A percentile compares a stretch with the other conserved stretches of the same genome.
These are phyloP conservation scores for Calonectria pseudoturangicola DNA, from an alignment of 2,329 filamentous ascomycete genomes.

Conservation along the genomic window DNA sequence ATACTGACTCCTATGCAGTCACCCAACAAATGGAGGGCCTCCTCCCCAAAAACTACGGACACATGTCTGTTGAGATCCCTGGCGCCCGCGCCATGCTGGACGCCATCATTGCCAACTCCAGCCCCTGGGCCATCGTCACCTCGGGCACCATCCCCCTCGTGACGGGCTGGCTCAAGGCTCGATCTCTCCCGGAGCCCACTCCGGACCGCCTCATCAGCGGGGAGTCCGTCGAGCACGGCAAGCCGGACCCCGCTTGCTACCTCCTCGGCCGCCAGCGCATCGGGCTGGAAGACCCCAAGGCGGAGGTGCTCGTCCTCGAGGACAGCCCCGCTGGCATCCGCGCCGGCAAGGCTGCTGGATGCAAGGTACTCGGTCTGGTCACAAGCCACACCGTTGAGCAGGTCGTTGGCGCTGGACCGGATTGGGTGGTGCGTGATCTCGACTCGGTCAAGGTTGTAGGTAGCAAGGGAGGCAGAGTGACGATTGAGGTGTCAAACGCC, in stretches of 20 bases:
- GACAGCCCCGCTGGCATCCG: constrained; percentile 91
- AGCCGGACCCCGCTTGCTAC: constrained; percentile 87
- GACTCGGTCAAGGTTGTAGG: constrained; percentile 80
- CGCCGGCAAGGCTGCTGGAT: constrained; percentile 90
- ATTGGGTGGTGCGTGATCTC: constrained; percentile 91
- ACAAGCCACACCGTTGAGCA: constrained; percentile 87
- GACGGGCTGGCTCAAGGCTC: constrained; percentile 81
- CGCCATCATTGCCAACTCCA: constrained; percentile 75
- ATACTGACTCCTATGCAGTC: constrained; percentile 70
- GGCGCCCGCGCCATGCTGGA: constrained; percentile 84
- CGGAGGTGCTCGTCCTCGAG: constrained; percentile 84
- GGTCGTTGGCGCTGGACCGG: constrained; percentile 84
- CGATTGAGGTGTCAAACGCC: constrained; percentile 80
- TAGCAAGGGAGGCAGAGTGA: constrained; percentile 74
- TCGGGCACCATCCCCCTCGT: constrained; percentile 82
- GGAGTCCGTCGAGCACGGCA: constrained; percentile 84
- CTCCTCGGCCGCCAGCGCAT: constrained; percentile 79
- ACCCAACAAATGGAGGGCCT: constrained; percentile 85
- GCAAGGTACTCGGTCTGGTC: constrained; percentile 87
- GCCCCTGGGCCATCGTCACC: constrained; percentile 91
- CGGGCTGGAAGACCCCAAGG: constrained; percentile 67
- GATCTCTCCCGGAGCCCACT: constrained; percentile 75
- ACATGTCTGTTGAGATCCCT: constrained; percentile 89
- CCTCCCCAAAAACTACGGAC: constrained; percentile 85
- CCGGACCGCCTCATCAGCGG: constrained; percentile 81